Evolutionary conservation across 2,329 filamentous ascomycete species (phyloP).

Genomic region (Tolypocladium pustulatum): DNA sequence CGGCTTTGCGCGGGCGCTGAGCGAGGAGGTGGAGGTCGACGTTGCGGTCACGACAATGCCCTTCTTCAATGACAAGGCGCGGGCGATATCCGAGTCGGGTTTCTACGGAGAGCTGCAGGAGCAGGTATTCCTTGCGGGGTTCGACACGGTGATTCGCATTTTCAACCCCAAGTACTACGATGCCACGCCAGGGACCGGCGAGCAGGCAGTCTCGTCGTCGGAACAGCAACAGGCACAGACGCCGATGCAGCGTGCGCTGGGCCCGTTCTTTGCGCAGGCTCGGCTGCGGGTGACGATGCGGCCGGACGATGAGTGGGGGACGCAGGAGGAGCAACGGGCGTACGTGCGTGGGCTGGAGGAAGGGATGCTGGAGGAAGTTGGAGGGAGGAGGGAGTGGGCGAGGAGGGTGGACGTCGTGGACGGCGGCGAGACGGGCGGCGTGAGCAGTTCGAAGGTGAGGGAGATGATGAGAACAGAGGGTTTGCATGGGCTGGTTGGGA

Average conservation of each 20-base stretch:
- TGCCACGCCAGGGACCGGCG: conserved; percentile 1
- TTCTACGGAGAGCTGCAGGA: conserved; percentile 30
- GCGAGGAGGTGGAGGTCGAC: conserved; percentile 35
- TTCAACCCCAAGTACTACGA: conserved; percentile 65
- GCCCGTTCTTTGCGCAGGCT: conserved; percentile 53
- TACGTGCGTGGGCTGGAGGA: conserved; percentile 42
- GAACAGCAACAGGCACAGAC: neutral
- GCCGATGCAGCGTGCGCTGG: conserved; percentile 41
- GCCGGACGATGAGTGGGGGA: conserved; percentile 50
- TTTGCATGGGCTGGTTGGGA: conserved; percentile 28
- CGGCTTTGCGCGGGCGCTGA: conserved; percentile 48
- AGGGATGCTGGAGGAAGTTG: conserved; percentile 37
- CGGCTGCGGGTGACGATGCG: conserved; percentile 54
- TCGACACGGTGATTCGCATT: conserved; percentile 65
- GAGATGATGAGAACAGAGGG: conserved; percentile 37
- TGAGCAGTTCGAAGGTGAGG: conserved; percentile 55
- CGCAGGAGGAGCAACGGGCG: conserved; percentile 25
- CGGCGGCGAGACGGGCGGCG: conserved; percentile 26
- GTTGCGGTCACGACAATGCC: conserved; percentile 61
- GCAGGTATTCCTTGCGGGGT: conserved; percentile 64
- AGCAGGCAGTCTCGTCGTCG: neutral
- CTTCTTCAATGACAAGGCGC: conserved; percentile 64
- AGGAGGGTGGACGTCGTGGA: conserved; percentile 48
- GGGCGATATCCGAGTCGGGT: conserved; percentile 38
- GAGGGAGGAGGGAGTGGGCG: conserved; percentile 49